A percentile compares a stretch with the other conserved stretches of the same genome.
Conservation (phyloP, 192 early-diverging fungal genomes). For the Backusella tuberculispora region DNA sequence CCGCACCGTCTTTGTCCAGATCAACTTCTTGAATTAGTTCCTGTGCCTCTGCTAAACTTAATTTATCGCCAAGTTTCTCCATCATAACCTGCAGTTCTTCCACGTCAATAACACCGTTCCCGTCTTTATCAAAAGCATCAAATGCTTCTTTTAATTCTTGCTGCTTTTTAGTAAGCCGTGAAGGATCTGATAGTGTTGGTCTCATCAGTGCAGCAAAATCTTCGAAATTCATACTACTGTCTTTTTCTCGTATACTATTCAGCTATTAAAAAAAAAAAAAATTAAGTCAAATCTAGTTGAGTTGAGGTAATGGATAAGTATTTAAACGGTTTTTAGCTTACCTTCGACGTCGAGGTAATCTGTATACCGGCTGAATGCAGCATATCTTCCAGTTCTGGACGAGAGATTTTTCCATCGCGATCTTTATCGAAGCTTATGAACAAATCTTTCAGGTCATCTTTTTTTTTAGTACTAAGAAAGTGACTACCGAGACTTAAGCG, state of each 20-base stretch:
- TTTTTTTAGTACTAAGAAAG: conserved; percentile 31
- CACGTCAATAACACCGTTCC: conserved; percentile 34
- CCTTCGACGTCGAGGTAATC: conserved; percentile 58
- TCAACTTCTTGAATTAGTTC: conserved; percentile 38
- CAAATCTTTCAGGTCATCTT: conserved; percentile 38
- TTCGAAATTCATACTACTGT: conserved; percentile 56
- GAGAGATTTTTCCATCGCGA: conserved; percentile 43
- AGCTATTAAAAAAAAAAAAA: conserved; percentile 6
- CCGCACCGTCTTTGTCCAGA: conserved; percentile 37
- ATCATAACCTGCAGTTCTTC: conserved; percentile 38
- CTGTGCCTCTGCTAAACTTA: conserved; percentile 33
- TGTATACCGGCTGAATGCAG: conserved; percentile 46
- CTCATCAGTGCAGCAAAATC: conserved; percentile 66
- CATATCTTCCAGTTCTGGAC: conserved; percentile 42
- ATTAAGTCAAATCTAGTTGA: not conserved
- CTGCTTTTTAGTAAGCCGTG: conserved; percentile 1
- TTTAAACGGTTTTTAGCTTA: conserved; percentile 55
- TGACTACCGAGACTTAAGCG: conserved; percentile 24
- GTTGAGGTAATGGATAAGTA: not conserved
- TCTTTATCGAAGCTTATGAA: conserved; percentile 56
- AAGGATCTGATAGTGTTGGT: conserved; percentile 30
- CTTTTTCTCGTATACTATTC: conserved; percentile 51
- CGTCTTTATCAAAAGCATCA: conserved; percentile 41
- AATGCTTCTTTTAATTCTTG: conserved; percentile 41
- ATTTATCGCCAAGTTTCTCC: conserved; percentile 33